A percentile compares a stretch with the other conserved stretches of the same genome.
Evolutionary conservation across 2,329 filamentous ascomycete species (phyloP).

Genomic region (Calycina herbarum): DNA sequence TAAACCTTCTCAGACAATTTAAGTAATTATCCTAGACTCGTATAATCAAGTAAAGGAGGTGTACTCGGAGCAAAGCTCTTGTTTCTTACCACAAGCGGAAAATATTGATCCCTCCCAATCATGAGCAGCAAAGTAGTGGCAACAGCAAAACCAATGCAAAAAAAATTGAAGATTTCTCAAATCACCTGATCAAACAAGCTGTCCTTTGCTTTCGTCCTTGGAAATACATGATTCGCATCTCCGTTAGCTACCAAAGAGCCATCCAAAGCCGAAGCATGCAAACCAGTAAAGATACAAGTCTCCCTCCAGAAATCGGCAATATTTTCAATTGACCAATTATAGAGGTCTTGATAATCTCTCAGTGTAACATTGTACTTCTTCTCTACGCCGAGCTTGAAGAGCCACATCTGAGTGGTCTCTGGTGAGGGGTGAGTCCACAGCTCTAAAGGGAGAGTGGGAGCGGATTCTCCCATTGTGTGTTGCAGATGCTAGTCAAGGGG

Average conservation of each 20-base stretch:
- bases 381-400: slow-evolving; percentile 69
- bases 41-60: too few relatives aligned
- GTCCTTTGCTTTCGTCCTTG: not conserved
- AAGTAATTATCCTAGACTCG: too few relatives aligned
- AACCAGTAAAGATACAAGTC: slow-evolving; percentile 52
- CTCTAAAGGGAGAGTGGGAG: slow-evolving; percentile 39
- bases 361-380: slow-evolving; percentile 63
- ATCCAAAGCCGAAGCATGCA: slow-evolving; percentile 10
- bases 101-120: too few relatives aligned
- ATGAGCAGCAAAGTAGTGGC: not conserved
- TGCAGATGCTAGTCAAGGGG: not conserved
- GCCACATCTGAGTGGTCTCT: slow-evolving; percentile 66
- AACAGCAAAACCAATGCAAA: not conserved
- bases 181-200: slow-evolving; percentile 15
- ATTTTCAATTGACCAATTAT: slow-evolving; percentile 82
- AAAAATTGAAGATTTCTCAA: not conserved
- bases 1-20: too few relatives aligned
- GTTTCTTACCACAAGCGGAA: too few relatives aligned
- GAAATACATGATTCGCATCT: not conserved
- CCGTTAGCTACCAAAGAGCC: too few relatives aligned
- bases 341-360: slow-evolving; percentile 67
- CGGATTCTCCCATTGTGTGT: slow-evolving; percentile 5
- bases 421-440: slow-evolving; percentile 73
- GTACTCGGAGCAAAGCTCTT: too few relatives aligned
- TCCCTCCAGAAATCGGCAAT: slow-evolving; percentile 78